A percentile compares a stretch with the other conserved stretches of the same genome.
Evolutionary conservation across 176 grass and related monocot genomes (phyloP).

Genomic region (Themeda triandra): DNA sequence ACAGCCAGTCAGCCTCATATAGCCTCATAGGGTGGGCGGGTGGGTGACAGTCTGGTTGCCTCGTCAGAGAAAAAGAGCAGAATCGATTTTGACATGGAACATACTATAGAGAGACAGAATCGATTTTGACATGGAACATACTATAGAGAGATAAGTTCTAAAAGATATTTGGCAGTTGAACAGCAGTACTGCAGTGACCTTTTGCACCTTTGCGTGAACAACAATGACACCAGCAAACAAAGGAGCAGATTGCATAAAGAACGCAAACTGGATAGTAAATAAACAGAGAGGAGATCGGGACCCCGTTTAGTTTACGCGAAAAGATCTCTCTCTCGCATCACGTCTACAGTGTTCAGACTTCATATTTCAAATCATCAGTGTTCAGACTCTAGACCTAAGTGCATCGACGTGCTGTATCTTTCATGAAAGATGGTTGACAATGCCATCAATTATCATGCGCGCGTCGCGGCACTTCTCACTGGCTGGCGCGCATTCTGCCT

Average conservation of each 20-base stretch:
- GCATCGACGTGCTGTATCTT: neutral
- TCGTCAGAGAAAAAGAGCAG: neutral
- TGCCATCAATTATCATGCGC: neutral
- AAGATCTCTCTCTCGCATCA: neutral
- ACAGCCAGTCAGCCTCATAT: too few species aligned
- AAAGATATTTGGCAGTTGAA: neutral
- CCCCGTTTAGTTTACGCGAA: neutral
- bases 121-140: neutral
- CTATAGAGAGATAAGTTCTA: neutral
- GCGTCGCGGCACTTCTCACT: neutral
- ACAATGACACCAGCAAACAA: neutral
- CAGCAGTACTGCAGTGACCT: neutral
- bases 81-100: neutral
- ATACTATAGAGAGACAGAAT: neutral
- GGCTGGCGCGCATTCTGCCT: neutral
- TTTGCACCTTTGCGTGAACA: neutral
- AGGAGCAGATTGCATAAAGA: neutral
- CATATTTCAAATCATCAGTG: neutral
- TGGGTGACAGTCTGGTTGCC: neutral
- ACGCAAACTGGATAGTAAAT: neutral
- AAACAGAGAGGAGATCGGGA: neutral
- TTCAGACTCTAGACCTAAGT: neutral
- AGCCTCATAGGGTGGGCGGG: neutral
- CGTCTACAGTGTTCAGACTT: neutral
- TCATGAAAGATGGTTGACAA: conserved; percentile 1